These are phyloP conservation scores for Talaromyces sp. DNA, from an alignment of 2,329 filamentous ascomycete genomes.

Conservation along the genomic window DNA sequence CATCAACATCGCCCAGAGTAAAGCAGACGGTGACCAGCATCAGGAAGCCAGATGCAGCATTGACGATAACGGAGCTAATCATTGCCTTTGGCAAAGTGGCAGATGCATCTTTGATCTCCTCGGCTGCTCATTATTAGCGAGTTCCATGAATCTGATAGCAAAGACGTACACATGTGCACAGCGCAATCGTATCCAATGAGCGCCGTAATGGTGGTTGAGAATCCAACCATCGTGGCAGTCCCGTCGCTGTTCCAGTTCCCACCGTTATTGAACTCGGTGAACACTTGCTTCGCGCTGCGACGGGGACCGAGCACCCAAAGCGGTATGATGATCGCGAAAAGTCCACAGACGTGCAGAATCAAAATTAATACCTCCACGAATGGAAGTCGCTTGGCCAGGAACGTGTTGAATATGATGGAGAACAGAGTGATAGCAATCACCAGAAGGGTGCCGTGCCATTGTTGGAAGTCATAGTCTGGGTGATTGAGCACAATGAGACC, in stretches of 20 bases:
- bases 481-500: slow-evolving; percentile 50
- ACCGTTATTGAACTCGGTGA: slow-evolving; percentile 45
- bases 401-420: slow-evolving; percentile 47
- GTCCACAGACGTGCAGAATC: slow-evolving; percentile 47
- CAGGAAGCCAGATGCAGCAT: slow-evolving; percentile 57
- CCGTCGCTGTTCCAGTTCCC: slow-evolving; percentile 45
- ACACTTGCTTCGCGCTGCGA: slow-evolving; percentile 41
- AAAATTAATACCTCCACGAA: slow-evolving; percentile 45
- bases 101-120: slow-evolving; percentile 51
- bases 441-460: slow-evolving; percentile 51
- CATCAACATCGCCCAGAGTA: slow-evolving; percentile 53
- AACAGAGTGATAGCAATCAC: slow-evolving; percentile 44
- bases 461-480: slow-evolving; percentile 41
- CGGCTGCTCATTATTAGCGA: slow-evolving; percentile 27
- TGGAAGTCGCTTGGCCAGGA: slow-evolving; percentile 42
- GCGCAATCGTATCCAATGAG: slow-evolving; percentile 48
- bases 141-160: too few species aligned
- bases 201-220: slow-evolving; percentile 43
- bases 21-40: slow-evolving; percentile 61
- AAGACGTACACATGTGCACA: slow-evolving; percentile 46
- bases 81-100: slow-evolving; percentile 56
- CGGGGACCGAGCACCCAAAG: slow-evolving; percentile 46
- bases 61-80: slow-evolving; percentile 53
- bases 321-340: slow-evolving; percentile 48
- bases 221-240: slow-evolving; percentile 43